Percentiles rank a stretch among this genome's conserved stretches.
These are phyloP conservation scores for Galium porrigens DNA, from an alignment of 305 asterid species.

Conservation along the genomic window DNA sequence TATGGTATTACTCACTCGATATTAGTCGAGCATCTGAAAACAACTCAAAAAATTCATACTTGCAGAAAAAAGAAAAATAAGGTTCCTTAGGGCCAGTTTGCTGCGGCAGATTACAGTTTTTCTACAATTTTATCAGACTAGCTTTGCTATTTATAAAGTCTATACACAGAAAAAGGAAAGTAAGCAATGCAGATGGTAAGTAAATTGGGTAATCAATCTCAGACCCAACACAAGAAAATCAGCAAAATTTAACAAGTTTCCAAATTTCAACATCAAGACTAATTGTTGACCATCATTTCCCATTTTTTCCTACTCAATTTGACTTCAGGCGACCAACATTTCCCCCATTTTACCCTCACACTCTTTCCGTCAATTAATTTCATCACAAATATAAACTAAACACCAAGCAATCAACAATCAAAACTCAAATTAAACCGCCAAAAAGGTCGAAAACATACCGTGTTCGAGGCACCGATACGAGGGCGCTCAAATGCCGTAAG, in stretches of 20 bases:
- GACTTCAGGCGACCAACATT: background rate
- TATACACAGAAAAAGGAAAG: background rate
- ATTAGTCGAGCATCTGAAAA: background rate
- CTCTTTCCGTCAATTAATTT: background rate
- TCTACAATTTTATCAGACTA: background rate
- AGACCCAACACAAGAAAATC: background rate
- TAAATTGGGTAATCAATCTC: background rate
- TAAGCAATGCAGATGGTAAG: background rate
- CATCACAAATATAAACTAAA: background rate
- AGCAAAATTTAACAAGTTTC: background rate
- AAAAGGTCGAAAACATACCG: conserved; percentile 31
- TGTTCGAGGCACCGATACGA: conserved; percentile 61
- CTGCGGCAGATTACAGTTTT: background rate
- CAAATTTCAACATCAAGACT: background rate
- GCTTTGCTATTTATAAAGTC: background rate
- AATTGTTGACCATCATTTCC: background rate
- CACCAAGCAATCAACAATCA: background rate
- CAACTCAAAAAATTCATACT: background rate
- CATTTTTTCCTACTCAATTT: background rate
- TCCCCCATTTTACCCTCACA: background rate
- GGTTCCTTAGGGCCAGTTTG: background rate
- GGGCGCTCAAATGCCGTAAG: conserved; percentile 83
- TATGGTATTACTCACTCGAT: background rate
- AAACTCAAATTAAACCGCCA: background rate
- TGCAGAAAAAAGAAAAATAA: background rate